These are phyloP conservation scores for Letharia lupina DNA, from an alignment of 495 filamentous ascomycete species.

Conservation along the genomic window DNA sequence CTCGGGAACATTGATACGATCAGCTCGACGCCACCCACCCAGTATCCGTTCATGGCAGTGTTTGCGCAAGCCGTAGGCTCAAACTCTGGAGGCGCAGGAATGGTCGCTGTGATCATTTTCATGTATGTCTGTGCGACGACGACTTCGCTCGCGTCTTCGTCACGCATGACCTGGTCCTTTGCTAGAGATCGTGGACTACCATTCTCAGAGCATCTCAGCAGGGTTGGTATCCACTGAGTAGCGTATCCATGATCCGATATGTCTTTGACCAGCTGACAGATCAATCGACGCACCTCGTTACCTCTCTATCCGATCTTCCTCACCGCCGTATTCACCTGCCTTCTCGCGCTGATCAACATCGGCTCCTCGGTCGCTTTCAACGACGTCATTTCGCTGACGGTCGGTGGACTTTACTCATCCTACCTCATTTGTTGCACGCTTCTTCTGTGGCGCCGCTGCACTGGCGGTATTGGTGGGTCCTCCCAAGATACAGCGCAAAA, in stretches of 20 bases:
- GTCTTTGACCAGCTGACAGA: conserved; percentile 6
- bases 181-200: conserved; percentile 45
- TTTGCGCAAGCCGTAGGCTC: conserved; percentile 30
- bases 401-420: conserved; percentile 30
- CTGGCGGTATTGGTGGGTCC: not conserved
- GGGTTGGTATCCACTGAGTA: conserved; percentile 9
- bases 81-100: conserved; percentile 26
- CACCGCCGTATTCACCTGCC: conserved; percentile 35
- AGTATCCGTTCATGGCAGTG: conserved; percentile 38
- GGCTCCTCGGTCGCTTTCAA: conserved; percentile 43
- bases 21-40: conserved; percentile 19
- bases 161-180: conserved; percentile 49
- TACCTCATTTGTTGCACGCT: conserved; percentile 30
- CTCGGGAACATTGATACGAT: conserved; percentile 30
- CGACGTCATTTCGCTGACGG: conserved; percentile 36
- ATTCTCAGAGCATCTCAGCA: conserved; percentile 37
- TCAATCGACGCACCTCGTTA: conserved; percentile 38
- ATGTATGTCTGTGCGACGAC: conserved; percentile 37
- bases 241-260: not conserved
- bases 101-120: conserved; percentile 30
- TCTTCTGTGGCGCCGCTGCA: conserved; percentile 19
- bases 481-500: not conserved
- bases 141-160: conserved; percentile 40
- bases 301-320: conserved; percentile 43
- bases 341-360: conserved; percentile 39